Evolutionary conservation across 257 asterid species (phyloP).

Genomic region (Nicotiana knightiana): DNA sequence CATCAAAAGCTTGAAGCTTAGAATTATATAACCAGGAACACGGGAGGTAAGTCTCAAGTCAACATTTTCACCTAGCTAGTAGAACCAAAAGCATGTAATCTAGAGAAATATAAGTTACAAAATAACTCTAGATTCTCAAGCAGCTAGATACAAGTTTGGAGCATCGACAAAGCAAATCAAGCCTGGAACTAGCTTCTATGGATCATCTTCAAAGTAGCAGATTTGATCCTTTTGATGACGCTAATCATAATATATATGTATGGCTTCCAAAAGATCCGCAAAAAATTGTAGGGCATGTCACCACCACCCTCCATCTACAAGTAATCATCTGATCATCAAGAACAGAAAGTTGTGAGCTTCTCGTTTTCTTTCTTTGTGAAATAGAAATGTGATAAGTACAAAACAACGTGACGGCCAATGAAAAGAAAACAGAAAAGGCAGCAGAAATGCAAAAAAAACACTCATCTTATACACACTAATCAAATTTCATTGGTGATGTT

Average conservation of each 20-base stretch:
- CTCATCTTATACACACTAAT: not conserved
- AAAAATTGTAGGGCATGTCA: not conserved
- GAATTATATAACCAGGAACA: not conserved
- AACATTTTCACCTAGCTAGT: not conserved
- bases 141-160: conserved; percentile 5
- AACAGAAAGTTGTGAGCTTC: not conserved
- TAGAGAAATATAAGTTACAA: not conserved
- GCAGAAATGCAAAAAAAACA: not conserved
- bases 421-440: not conserved
- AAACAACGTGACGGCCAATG: not conserved
- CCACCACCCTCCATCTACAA: conserved; percentile 20
- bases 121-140: not conserved
- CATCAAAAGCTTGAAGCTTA: not conserved
- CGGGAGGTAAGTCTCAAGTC: not conserved
- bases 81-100: not conserved
- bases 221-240: not conserved
- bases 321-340: conserved; percentile 28
- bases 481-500: not conserved
- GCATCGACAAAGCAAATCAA: not conserved
- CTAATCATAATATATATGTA: not conserved
- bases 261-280: not conserved
- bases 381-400: not conserved
- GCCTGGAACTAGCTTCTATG: not conserved
- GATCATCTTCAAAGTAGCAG: not conserved
- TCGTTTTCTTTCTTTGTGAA: not conserved